Evolutionary conservation across 805 yeast species (phyloP), one percentile per base, ranked within the genome.

Genomic region (Yamadazyma insecticola): DNA sequence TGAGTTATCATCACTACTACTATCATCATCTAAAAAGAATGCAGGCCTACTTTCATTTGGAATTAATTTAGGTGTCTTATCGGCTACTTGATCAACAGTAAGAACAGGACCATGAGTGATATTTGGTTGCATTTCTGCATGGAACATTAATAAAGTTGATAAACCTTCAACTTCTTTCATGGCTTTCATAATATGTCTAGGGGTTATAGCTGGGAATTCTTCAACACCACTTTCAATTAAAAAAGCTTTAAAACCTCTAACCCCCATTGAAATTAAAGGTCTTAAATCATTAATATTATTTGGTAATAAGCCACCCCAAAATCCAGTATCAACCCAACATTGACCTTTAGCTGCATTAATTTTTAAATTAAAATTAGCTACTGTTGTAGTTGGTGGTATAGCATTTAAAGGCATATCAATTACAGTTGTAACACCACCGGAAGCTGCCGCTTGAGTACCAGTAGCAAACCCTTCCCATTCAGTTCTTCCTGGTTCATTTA

Each of bases 391-490:
- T 18, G 97, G 97, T 0, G 97, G 97, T 28, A 89, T 79, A 3
- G 96, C 96, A 57, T 89, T 89, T 51, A 89, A 63, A 0, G 97
- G 97, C 97, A 89, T 89, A 54, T 89, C 97, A 13, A 89, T 73
- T 13, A 89, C 94, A 0, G 96, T 88, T 15, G 97, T 89, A 29
- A 89, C 97, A 36, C 97, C 97, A 12, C 97, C 97, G 9, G 89
- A 71, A 0, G 95, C 95, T 0, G 97, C 97, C 2, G 96, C 84
- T 51, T 81, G 80, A 0, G 97, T 89, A 0, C 97, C 97, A 0
- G 95, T 82, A n/a, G 79, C 95, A 53, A 90, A 89, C 2, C 97
- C 97, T 57, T 89, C 97, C 97, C 97, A 89, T 40, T 88, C 96
- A 1, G 97, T 89, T 45, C 97, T 67, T n/a, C 97, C 97, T 0